Evolutionary conservation across 306 rosid species (phyloP).

Genomic region (Castanospermum australe): DNA sequence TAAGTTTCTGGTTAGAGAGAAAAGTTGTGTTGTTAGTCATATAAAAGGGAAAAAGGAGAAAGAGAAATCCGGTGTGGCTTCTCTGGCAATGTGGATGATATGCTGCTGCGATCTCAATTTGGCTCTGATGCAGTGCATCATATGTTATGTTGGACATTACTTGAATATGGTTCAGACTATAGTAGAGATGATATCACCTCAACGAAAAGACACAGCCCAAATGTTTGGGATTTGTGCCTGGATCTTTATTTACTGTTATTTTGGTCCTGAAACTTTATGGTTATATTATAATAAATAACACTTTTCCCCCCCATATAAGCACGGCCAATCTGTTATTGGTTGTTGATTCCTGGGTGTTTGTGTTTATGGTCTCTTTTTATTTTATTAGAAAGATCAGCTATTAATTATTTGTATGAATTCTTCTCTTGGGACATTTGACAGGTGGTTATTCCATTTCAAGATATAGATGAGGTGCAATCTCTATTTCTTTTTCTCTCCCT

Average conservation of each 20-base stretch:
- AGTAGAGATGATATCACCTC: neutral
- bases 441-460: constrained; percentile 86
- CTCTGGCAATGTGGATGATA: neutral
- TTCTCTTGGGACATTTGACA: constrained; percentile 38
- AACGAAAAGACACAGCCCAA: neutral
- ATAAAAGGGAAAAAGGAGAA: neutral
- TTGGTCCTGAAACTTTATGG: neutral
- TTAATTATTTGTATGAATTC: neutral
- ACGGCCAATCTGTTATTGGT: neutral
- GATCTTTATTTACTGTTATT: neutral
- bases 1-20: neutral
- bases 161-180: neutral
- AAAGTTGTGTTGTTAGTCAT: neutral
- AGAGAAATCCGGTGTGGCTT: neutral
- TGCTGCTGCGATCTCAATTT: neutral
- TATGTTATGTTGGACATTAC: neutral
- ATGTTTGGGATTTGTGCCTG: neutral
- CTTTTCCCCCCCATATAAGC: neutral
- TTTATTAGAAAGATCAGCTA: neutral
- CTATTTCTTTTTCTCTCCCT: constrained; percentile 29
- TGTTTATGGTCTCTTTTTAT: constrained; percentile 15
- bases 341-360: constrained; percentile 11
- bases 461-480: constrained; percentile 82
- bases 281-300: neutral
- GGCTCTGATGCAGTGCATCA: neutral